These are phyloP conservation scores for Xerophyta viscosa DNA, from an alignment of 106 monocot species.

Conservation along the genomic window DNA sequence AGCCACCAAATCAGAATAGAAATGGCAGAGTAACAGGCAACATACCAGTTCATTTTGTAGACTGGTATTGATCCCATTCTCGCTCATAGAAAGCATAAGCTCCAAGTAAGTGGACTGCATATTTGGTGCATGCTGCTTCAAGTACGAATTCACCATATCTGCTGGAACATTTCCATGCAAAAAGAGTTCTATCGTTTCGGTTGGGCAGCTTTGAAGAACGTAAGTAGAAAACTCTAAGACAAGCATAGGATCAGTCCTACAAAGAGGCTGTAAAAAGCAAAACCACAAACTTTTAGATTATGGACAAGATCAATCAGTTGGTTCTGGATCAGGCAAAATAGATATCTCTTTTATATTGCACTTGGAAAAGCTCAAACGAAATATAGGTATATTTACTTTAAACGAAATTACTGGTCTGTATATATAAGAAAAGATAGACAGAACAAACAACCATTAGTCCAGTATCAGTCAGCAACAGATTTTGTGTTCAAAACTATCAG, in stretches of 20 bases:
- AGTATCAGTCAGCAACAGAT: not conserved
- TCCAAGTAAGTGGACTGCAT: constrained; percentile 97
- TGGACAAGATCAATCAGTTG: no score
- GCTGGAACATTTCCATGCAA: constrained; percentile 93
- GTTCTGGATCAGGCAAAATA: no score
- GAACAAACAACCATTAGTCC: not conserved
- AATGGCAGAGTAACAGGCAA: not conserved
- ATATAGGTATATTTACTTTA: no score
- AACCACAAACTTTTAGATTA: no score
- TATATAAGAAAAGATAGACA: no score
- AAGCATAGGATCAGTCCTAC: constrained; percentile 87
- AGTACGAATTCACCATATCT: constrained; percentile 94
- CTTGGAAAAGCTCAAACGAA: no score
- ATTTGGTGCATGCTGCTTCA: constrained; percentile 90
- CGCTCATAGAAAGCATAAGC: constrained; percentile 92
- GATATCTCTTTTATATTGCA: no score
- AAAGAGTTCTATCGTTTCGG: constrained; percentile 94
- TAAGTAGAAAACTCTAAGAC: constrained; percentile 81
- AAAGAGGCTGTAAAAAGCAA: constrained; percentile 81
- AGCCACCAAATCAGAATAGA: not conserved
- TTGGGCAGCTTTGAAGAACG: constrained; percentile 90
- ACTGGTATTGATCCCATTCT: constrained; percentile 60
- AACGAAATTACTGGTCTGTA: no score
- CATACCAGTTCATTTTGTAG: constrained; percentile 90
- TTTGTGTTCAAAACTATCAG: not conserved